A percentile compares a stretch with the other conserved stretches of the same genome.
Evolutionary conservation across 768 basidiomycete genomes (phyloP).

Genomic region (Leccinum boreale): DNA sequence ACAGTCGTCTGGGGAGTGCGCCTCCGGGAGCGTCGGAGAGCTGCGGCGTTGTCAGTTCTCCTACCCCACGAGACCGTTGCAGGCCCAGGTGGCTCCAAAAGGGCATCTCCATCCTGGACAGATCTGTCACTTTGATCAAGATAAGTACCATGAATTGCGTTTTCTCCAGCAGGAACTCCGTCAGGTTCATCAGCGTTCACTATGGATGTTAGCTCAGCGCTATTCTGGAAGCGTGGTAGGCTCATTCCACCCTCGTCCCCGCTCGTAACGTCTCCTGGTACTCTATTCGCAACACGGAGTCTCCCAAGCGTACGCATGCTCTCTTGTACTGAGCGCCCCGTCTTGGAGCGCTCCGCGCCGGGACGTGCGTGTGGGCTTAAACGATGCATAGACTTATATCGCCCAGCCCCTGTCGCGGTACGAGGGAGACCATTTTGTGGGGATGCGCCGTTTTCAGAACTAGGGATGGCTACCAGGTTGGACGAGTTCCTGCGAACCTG

Average conservation of each 20-base stretch:
- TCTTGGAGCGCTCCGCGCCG: conserved; percentile 10
- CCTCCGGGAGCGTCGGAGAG: conserved; percentile 16
- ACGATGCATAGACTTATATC: background rate
- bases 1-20: conserved; percentile 2
- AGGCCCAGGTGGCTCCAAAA: conserved; percentile 20
- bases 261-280: conserved; percentile 43
- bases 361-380: conserved; percentile 9
- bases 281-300: conserved; percentile 47
- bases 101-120: conserved; percentile 1
- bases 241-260: conserved; percentile 30
- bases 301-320: conserved; percentile 39
- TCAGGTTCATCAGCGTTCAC: background rate
- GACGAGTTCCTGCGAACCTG: conserved; percentile 19
- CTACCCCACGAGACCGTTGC: conserved; percentile 27
- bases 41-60: conserved; percentile 25
- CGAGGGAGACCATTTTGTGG: background rate
- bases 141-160: background rate
- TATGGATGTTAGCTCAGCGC: background rate
- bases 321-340: conserved; percentile 26
- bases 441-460: background rate
- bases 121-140: background rate
- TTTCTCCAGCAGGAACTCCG: background rate
- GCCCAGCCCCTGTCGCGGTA: background rate
- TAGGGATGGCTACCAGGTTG: conserved; percentile 12
- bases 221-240: background rate